Percentiles rank a stretch among this genome's conserved stretches.
Evolutionary conservation across 2,329 filamentous ascomycete genomes (phyloP).

Genomic region (Allantophomopsis cytisporea): DNA sequence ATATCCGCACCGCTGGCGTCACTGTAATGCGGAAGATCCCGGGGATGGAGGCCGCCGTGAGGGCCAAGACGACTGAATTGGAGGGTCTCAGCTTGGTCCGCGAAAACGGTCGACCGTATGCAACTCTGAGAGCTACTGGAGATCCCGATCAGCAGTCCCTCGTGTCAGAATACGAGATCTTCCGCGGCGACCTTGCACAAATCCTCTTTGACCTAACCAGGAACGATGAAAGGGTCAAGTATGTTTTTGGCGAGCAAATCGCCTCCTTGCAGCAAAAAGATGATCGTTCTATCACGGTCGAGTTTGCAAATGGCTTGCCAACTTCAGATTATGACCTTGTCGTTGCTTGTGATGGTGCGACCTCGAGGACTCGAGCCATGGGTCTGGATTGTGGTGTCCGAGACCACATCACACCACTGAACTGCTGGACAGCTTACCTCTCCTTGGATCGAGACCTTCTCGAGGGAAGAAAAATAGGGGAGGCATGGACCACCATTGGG

Average conservation of each 20-base stretch:
- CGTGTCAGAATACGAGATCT: constrained; percentile 19
- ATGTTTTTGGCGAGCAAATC: constrained; percentile 13
- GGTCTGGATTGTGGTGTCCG: constrained; percentile 19
- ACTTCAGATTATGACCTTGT: constrained; percentile 29
- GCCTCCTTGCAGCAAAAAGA: too few species aligned
- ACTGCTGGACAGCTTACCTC: too few species aligned
- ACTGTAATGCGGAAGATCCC: constrained; percentile 24
- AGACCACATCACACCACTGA: too few species aligned
- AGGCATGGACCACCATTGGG: too few species aligned
- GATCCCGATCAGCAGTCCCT: constrained; percentile 26
- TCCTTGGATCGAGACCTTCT: too few species aligned
- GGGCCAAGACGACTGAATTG: constrained; percentile 22
- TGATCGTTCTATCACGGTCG: too few species aligned
- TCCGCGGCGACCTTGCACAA: constrained; percentile 28
- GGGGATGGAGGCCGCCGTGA: constrained; percentile 22
- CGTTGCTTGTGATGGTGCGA: constrained; percentile 32
- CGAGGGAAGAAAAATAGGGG: too few species aligned
- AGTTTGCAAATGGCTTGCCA: constrained; percentile 13
- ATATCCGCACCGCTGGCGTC: constrained; percentile 21
- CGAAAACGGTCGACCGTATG: constrained; percentile 21
- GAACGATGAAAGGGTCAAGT: constrained; percentile 19
- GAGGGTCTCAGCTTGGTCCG: constrained; percentile 27
- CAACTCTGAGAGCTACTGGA: constrained; percentile 19
- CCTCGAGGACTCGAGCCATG: constrained; percentile 30
- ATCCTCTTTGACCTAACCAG: constrained; percentile 26